Conservation (phyloP, 1,284 basidiomycete species). For the Volvariella surrecta region DNA sequence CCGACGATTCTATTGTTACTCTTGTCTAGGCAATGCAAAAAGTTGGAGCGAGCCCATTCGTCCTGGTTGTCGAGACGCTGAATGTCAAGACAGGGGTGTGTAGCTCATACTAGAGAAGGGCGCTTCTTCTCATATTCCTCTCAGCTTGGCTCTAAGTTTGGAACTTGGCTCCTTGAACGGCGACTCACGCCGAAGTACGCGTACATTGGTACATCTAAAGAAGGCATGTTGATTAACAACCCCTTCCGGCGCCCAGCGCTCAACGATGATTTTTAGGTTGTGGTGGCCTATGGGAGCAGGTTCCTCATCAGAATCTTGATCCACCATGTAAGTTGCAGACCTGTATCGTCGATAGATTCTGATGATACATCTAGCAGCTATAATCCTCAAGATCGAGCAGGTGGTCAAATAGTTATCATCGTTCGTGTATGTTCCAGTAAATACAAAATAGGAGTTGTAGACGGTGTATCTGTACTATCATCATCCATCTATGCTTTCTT, state of each 20-base stretch:
- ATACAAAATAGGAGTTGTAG: no score
- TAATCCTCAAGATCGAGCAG: conserved; percentile 56
- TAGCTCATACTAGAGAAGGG: background rate
- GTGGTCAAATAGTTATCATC: conserved; percentile 24
- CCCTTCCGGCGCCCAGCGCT: conserved; percentile 4
- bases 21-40: conserved; percentile 48
- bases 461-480: no score
- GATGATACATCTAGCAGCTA: conserved; percentile 44
- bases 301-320: conserved; percentile 66
- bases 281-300: conserved; percentile 77
- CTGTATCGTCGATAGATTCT: conserved; percentile 1
- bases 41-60: conserved; percentile 65
- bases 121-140: conserved; percentile 1
- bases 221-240: conserved; percentile 34
- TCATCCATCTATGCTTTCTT: no score
- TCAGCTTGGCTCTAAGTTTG: conserved; percentile 72
- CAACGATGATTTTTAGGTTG: conserved; percentile 33
- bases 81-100: conserved; percentile 81
- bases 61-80: conserved; percentile 77
- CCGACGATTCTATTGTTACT: background rate
- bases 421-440: no score
- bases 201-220: conserved; percentile 74
- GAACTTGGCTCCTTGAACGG: conserved; percentile 79
- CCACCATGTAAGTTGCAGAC: conserved; percentile 46
- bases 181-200: conserved; percentile 70